These are phyloP conservation scores for Talaromyces verruculosus DNA, from an alignment of 2,329 filamentous ascomycete species.

Conservation along the genomic window DNA sequence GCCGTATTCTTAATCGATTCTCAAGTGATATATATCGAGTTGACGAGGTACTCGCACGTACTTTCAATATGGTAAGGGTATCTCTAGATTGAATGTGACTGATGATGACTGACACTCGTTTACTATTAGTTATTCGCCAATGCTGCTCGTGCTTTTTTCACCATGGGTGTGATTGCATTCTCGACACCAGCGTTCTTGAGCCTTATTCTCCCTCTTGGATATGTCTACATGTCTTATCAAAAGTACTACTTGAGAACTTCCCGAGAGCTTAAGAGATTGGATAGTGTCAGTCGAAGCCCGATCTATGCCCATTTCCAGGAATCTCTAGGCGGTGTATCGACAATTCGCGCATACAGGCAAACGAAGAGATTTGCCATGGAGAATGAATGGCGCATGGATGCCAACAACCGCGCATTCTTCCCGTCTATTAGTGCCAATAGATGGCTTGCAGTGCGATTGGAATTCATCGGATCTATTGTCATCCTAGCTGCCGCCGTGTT, in stretches of 20 bases:
- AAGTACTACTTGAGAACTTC: slow-evolving; percentile 96
- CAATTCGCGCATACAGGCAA: slow-evolving; percentile 92
- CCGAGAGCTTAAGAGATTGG: slow-evolving; percentile 90
- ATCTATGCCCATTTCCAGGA: slow-evolving; percentile 99
- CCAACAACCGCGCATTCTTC: slow-evolving; percentile 91
- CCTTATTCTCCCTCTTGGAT: slow-evolving; percentile 75
- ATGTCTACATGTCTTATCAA: slow-evolving; percentile 88
- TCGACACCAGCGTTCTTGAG: slow-evolving; percentile 77
- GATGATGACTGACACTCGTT: background rate
- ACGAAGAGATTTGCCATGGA: slow-evolving; percentile 83
- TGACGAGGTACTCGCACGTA: slow-evolving; percentile 90
- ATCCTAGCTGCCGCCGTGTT: slow-evolving; percentile 85
- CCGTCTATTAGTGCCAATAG: slow-evolving; percentile 91
- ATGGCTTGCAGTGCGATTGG: slow-evolving; percentile 91
- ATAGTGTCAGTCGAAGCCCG: slow-evolving; percentile 91
- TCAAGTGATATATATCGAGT: slow-evolving; percentile 61
- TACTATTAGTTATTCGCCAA: slow-evolving; percentile 65
- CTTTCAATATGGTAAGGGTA: slow-evolving; percentile 82
- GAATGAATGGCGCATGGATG: slow-evolving; percentile 96
- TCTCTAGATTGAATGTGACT: background rate
- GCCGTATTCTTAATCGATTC: slow-evolving; percentile 95
- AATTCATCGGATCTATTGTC: slow-evolving; percentile 92
- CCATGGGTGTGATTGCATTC: slow-evolving; percentile 78
- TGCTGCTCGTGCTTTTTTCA: slow-evolving; percentile 73
- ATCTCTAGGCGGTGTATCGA: slow-evolving; percentile 87